Percentiles rank a stretch among this genome's conserved stretches.
Evolutionary conservation across 2,329 filamentous ascomycete genomes (phyloP).

Genomic region (Simplicillium aogashimaense): DNA sequence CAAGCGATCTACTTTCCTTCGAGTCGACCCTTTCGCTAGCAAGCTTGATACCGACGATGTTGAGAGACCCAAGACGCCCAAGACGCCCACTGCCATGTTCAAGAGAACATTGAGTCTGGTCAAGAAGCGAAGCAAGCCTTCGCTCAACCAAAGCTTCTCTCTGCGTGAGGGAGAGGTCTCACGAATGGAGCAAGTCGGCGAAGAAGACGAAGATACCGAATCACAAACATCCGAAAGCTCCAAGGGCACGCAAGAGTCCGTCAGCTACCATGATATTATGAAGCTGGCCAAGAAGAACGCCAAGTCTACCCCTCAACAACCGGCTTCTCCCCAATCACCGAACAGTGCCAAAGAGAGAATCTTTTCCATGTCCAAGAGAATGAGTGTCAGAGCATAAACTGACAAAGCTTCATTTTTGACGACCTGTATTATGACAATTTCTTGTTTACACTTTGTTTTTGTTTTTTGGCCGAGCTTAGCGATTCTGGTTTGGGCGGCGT

Average conservation of each 20-base stretch:
- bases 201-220: constrained; percentile 16
- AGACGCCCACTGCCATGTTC: constrained; percentile 36
- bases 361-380: constrained; percentile 7
- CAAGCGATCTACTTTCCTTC: constrained; percentile 37
- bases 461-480: neutral
- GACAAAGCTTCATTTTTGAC: neutral
- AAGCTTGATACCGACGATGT: constrained; percentile 20
- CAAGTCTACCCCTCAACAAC: constrained; percentile 3
- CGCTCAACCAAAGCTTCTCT: constrained; percentile 21
- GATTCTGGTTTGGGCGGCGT: too few species aligned
- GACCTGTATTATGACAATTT: neutral
- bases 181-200: constrained; percentile 24
- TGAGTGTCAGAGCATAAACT: constrained; percentile 6
- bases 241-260: constrained; percentile 12
- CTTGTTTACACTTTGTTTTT: neutral
- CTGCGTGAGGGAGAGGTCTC: constrained; percentile 14
- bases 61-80: constrained; percentile 26
- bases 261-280: constrained; percentile 39
- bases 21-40: constrained; percentile 41
- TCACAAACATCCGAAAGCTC: constrained; percentile 12
- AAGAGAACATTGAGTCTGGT: constrained; percentile 44
- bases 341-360: constrained; percentile 2
- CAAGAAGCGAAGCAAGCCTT: constrained; percentile 43
- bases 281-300: constrained; percentile 31
- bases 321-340: constrained; percentile 11